Evolutionary conservation across 2,329 filamentous ascomycete genomes (phyloP), one percentile per base, ranked within the genome.

Genomic region (Teratosphaeriaceae sp.): DNA sequence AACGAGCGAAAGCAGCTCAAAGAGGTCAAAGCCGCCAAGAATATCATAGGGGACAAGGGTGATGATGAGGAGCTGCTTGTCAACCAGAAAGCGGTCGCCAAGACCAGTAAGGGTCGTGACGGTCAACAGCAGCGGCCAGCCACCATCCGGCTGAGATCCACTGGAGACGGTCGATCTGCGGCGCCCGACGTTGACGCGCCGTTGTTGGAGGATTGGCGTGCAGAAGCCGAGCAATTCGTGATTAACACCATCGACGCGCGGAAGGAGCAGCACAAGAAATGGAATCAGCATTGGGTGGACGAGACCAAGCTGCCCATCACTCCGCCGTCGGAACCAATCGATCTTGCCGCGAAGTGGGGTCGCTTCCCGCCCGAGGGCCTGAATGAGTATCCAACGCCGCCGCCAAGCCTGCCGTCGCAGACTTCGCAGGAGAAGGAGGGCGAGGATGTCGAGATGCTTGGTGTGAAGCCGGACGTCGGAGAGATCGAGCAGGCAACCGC

Each of bases 241-340:
- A 76, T 84, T 49, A 75, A 75, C 51, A 88, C 94, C 58, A 87
- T 97, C 62, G 86, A 94, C 64, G 80, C 80, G 55, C 90, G 94
- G 66, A 81, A 94, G 42, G 77, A 84, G 56, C 90, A 92, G 66
- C 90, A 96, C 67, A 80, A 84, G 55, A 82, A 85, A 62, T 96
- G 90, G 88, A 96, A 96, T 66, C 76, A 85, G 56, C 84, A 86
- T 59, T 88, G 87, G 70, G 78, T 94, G 57, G 89, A 97, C 68
- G 76, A 88, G 61, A 96, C 90, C 48, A 81, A 83, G 69, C 82
- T 83, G 52, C 88, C 90, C 39, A 76, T 97, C 52, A 87, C 85
- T 39, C 88, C 88, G 18, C 79, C 86, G 33, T 73, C 79, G 57
- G 83, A 87, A 46, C 73, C 46, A 13, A 45, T 46, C 13, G 56